A percentile compares a stretch with the other conserved stretches of the same genome.
phyloP scores from a whole-genome alignment of 2,329 filamentous ascomycete species.

The Pseudogymnoascus sp. region DNA sequence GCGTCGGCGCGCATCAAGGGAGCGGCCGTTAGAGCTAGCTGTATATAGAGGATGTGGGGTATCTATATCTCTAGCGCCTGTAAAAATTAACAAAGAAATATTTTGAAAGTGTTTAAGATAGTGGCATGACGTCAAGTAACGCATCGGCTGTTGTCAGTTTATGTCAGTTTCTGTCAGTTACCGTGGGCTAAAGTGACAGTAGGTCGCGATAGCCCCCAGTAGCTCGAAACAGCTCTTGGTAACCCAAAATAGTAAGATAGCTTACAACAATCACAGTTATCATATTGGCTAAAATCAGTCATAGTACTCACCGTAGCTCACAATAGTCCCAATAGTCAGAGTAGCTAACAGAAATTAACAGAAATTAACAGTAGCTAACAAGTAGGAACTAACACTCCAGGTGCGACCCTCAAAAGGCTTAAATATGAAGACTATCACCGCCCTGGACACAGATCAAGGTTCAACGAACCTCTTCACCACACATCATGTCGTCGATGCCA shows the following conservation, averaged over 20 bases:
- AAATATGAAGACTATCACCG: not conserved
- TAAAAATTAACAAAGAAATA: not conserved
- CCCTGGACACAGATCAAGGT: not conserved
- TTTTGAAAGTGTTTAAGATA: not conserved
- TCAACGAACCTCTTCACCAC: not conserved
- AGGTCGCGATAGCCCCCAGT: not conserved
- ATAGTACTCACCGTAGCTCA: not conserved
- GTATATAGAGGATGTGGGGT: not conserved
- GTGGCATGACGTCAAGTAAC: not conserved
- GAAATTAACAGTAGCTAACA: not conserved
- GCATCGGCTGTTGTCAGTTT: not conserved
- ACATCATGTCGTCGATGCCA: not conserved
- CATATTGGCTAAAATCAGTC: not conserved
- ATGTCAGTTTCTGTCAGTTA: not conserved
- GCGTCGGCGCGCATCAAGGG: not conserved
- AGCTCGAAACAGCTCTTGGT: not conserved
- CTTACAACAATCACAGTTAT: not conserved
- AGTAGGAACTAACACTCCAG: not conserved
- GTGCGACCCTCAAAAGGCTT: not conserved
- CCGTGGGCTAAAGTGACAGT: not conserved
- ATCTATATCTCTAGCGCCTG: not conserved
- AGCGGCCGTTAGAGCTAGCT: not conserved
- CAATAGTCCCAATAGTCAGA: not conserved
- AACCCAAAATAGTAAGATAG: not conserved
- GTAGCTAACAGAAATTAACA: not conserved